Evolutionary conservation across 2,329 filamentous ascomycete species (phyloP).

Genomic region (Talaromyces verruculosus): DNA sequence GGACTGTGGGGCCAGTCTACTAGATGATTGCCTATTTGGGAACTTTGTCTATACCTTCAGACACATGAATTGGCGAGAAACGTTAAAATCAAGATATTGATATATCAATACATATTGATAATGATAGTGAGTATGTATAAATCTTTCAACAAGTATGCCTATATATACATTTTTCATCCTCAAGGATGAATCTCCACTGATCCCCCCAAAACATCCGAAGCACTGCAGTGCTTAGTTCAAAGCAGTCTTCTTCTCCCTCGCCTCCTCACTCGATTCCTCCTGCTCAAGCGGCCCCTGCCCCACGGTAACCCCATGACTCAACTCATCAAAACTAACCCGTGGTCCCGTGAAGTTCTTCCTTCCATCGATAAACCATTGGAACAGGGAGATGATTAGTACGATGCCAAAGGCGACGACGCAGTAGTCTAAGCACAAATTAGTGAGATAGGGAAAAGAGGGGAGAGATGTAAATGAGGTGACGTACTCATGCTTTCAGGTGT

Average conservation of each 20-base stretch:
- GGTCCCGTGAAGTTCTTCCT: slow-evolving; percentile 61
- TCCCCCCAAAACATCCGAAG: not conserved
- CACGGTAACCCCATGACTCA: slow-evolving; percentile 14
- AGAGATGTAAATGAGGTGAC: slow-evolving; percentile 24
- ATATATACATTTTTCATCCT: not conserved
- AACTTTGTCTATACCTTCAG: not conserved
- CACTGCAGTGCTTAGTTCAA: not conserved
- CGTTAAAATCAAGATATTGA: not conserved
- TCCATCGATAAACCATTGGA: slow-evolving; percentile 62
- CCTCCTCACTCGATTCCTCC: slow-evolving; percentile 11
- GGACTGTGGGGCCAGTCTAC: not conserved
- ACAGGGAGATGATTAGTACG: slow-evolving; percentile 56
- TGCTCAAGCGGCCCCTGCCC: slow-evolving; percentile 17
- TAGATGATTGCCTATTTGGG: not conserved
- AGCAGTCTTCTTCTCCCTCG: slow-evolving; percentile 9
- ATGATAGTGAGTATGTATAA: not conserved
- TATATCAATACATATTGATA: not conserved
- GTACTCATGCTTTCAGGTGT: slow-evolving; percentile 68
- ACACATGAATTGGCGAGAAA: not conserved
- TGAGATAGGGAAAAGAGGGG: not conserved
- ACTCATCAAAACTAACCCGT: slow-evolving; percentile 42
- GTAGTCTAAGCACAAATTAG: slow-evolving; percentile 34
- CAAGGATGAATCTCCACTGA: not conserved
- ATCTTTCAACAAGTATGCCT: not conserved
- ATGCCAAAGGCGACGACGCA: slow-evolving; percentile 57